Evolutionary conservation across 2,329 filamentous ascomycete genomes (phyloP).

Genomic region (Colletotrichum euphorbiae): DNA sequence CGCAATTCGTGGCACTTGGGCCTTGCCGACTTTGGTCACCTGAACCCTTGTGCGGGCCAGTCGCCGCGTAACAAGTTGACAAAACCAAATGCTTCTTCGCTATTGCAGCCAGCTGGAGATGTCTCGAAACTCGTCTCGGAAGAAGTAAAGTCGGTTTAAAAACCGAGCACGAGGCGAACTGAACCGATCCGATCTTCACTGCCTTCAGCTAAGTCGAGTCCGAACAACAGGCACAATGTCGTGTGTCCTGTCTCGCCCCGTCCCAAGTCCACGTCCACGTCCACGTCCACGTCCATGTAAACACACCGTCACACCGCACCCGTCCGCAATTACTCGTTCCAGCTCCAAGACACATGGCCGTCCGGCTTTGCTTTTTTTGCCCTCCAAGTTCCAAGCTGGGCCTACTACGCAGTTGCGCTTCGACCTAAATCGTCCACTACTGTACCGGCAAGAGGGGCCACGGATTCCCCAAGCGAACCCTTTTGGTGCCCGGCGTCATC

Average conservation of each 20-base stretch:
- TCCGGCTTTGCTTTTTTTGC: slow-evolving; percentile 27
- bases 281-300: slow-evolving; percentile 24
- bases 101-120: background rate
- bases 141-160: background rate
- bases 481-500: background rate
- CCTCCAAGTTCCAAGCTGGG: slow-evolving; percentile 11
- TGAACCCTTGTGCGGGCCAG: slow-evolving; percentile 31
- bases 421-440: slow-evolving; percentile 34
- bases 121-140: slow-evolving; percentile 11
- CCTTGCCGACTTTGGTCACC: slow-evolving; percentile 33
- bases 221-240: slow-evolving; percentile 5
- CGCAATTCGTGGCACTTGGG: slow-evolving; percentile 27
- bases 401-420: background rate
- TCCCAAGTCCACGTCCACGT: slow-evolving; percentile 25
- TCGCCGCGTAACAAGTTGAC: slow-evolving; percentile 36
- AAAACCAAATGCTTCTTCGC: slow-evolving; percentile 27
- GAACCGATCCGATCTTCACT: background rate
- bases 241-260: slow-evolving; percentile 6
- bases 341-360: slow-evolving; percentile 15
- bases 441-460: slow-evolving; percentile 35
- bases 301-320: slow-evolving; percentile 15
- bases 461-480: background rate
- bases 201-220: background rate
- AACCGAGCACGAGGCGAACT: background rate
- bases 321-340: slow-evolving; percentile 8